phyloP scores from a whole-genome alignment of 352 stramenopile genomes.

The Phytophthora sansomeana region DNA sequence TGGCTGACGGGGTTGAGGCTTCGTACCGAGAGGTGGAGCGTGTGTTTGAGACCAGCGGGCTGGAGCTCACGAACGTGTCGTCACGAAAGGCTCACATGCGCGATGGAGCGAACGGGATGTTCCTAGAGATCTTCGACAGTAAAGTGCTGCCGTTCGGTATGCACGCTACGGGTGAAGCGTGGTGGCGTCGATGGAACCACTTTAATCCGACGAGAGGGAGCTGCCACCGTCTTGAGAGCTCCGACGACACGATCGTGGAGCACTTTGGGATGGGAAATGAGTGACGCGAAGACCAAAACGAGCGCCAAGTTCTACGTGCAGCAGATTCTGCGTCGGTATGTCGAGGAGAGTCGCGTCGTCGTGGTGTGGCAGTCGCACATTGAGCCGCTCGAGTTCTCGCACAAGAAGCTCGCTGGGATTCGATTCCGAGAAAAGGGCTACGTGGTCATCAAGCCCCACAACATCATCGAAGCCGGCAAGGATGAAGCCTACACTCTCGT shows the following conservation, averaged over 20 bases:
- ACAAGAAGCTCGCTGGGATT: conserved; percentile 44
- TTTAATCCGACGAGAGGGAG: conserved; percentile 38
- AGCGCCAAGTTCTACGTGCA: conserved; percentile 58
- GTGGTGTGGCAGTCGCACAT: conserved; percentile 68
- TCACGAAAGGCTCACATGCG: conserved; percentile 35
- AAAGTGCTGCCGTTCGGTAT: conserved; percentile 52
- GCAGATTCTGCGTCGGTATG: conserved; percentile 61
- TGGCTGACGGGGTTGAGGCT: conserved; percentile 35
- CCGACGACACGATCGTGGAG: conserved; percentile 40
- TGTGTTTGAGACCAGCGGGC: conserved; percentile 33
- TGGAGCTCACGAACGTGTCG: conserved; percentile 23
- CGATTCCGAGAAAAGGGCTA: conserved; percentile 66
- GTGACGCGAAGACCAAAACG: conserved; percentile 52
- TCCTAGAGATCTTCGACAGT: conserved; percentile 49
- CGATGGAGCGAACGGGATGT: conserved; percentile 39
- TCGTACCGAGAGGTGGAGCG: conserved; percentile 42
- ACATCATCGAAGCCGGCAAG: conserved; percentile 6
- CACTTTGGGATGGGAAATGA: conserved; percentile 63
- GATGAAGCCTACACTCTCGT: conserved; percentile 46
- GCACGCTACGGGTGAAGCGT: conserved; percentile 38
- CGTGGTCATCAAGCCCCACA: conserved; percentile 57
- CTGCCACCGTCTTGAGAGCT: conserved; percentile 33
- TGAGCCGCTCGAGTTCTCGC: conserved; percentile 66
- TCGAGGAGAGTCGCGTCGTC: conserved; percentile 60
- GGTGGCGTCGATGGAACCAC: conserved; percentile 53